Percentiles rank a stretch among this genome's conserved stretches.
Conservation (phyloP, 345 rosid genomes). For the Anastatica hierochuntica region DNA sequence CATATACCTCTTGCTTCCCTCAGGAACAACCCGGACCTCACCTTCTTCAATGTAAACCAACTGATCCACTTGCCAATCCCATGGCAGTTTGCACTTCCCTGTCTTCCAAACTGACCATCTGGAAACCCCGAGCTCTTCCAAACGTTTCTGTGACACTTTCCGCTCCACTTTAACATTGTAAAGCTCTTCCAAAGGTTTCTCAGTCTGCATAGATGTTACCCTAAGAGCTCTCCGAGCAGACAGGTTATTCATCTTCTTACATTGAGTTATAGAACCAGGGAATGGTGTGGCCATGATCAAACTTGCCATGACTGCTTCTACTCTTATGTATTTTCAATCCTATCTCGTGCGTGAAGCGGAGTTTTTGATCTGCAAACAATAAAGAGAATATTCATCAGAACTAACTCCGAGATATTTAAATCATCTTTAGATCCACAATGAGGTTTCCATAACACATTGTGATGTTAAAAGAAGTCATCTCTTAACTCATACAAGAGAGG, state of each 20-base stretch:
- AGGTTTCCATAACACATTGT: no score
- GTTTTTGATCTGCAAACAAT: not conserved
- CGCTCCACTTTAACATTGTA: conserved; percentile 73
- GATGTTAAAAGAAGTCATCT: not conserved
- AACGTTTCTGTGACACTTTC: conserved; percentile 43
- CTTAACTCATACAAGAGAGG: no score
- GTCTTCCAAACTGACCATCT: conserved; percentile 88
- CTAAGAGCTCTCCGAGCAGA: conserved; percentile 11
- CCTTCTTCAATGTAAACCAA: conserved; percentile 94
- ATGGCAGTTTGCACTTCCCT: conserved; percentile 62
- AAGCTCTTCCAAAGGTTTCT: conserved; percentile 68
- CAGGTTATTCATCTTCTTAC: conserved; percentile 5
- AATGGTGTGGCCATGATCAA: conserved; percentile 27
- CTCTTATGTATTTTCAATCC: no score
- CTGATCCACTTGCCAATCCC: conserved; percentile 98
- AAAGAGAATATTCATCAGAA: not conserved
- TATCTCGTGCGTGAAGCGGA: not conserved
- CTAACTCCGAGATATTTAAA: not conserved
- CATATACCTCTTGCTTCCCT: conserved; percentile 71
- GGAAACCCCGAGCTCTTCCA: conserved; percentile 64
- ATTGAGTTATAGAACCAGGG: conserved; percentile 19
- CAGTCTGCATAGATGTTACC: conserved; percentile 47
- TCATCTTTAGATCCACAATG: no score
- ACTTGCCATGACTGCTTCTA: conserved; percentile 35
- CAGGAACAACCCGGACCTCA: conserved; percentile 88